Evolutionary conservation across 257 asterid genomes (phyloP), one percentile per base, ranked within the genome.

Genomic region (Linderniella brevidens): DNA sequence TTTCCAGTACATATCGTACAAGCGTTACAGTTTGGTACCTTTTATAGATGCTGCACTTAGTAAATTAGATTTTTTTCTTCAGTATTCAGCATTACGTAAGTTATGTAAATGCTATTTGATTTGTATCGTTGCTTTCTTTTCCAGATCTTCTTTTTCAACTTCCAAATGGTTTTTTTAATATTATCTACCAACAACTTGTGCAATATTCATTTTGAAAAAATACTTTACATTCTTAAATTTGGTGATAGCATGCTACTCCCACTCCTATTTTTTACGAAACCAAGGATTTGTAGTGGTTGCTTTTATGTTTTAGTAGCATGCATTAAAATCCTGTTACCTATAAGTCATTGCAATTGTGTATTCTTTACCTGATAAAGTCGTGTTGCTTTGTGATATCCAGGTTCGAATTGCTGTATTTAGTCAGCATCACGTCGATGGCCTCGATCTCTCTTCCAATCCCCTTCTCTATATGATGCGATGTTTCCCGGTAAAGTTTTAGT

Each of bases 401-500:
- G 97, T 86, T 37, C 92, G 97, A 35, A 86, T 86, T 65, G 94
- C 97, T 46, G 97, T 86, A 55, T 82, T 86, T 66, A 84, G 76
- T 62, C 98, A 84, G 77, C 96, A 84, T 55, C 98, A 88, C 37
- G 96, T 88, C 48, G 98, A 88, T 61, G 98, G 98, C 44, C 77
- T 88, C 11, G 96, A 88, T 66, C 96, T 88, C 58, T 76, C 96
- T 53, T 88, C 98, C n/a, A 84, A 88, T 64, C 98, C 98, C 32
- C 92, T 88, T 61, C 75, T 84, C 36, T 88, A 84, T 58, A 74
- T 88, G 98, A 88, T 88, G 98, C 98, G 95, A 58, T 88, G 98
- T 72, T 88, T 84, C 68, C 96, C 96, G 62, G 98, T 88, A 76
- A 76, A 65, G 64, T 47, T 15, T 40, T 25, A 25, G 8, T 16